Evolutionary conservation across 768 basidiomycete species (phyloP), one percentile per base, ranked within the genome.

Genomic region (Candolleomyces eurysporus): DNA sequence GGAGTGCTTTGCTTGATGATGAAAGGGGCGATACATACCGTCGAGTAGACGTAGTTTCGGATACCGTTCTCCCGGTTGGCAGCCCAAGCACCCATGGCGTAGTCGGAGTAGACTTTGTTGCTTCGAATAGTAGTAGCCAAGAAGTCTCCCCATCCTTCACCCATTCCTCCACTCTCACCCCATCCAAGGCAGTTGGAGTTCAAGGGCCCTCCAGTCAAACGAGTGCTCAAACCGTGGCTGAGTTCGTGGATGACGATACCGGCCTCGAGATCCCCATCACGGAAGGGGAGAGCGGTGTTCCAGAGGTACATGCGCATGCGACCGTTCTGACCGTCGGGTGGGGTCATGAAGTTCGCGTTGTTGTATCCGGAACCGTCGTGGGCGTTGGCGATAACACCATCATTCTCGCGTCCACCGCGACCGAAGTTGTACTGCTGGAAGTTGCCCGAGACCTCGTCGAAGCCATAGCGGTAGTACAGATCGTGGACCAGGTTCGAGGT

Each of bases 361-460:
- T 92, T 95, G 77, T 85, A 95, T 1, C 95, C 96, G 14, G 86
- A 89, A 45, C 96, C 96, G 66, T 98, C 96, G 75, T 98, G 94
- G 2, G 96, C 96, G 68, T 96, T 96, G 58, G 91, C 86, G 62
- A 97, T 94, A 61, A 99, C 92, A 36, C 87, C 94, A 65, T 99
- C 95, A 64, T 85, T 85, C 69, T 94, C 94, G 58, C 75, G 75
- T 21, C 96, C 96, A 30, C 96, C 96, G 45, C 88, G 86, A 0
- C 88, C 95, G 67, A 96, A 96, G 85, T 98, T 98, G 82, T 92
- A 84, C 68, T 95, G 93, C 75, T 99, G 96, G 89, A 98, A 99
- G 82, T 99, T 98, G 14, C 96, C 96, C 2, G 91, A 77, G 9
- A 80, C 80, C 73, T 98, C 96, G 69, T 91, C 91, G 74, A 99